Evolutionary conservation across 1,284 basidiomycete genomes (phyloP).

Genomic region (Pseudozyma thailandica): DNA sequence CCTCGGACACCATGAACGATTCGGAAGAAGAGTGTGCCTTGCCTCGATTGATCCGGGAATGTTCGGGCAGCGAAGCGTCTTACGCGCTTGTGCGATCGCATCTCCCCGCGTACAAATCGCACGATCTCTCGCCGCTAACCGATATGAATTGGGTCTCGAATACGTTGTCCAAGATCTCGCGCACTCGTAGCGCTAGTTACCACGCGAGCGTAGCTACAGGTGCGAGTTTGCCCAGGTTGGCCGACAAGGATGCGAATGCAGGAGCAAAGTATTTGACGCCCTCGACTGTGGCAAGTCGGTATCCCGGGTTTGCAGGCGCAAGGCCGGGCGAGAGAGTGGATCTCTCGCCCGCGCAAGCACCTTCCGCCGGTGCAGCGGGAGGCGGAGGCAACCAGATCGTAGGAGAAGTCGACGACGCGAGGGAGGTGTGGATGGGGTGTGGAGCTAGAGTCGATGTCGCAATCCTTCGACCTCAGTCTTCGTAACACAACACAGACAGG

Average conservation of each 20-base stretch:
- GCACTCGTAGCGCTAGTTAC: constrained; percentile 2
- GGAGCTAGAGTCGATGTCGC: constrained; percentile 47
- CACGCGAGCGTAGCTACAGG: constrained; percentile 21
- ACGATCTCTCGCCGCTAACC: constrained; percentile 88
- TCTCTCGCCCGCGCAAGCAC: constrained; percentile 27
- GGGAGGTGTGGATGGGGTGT: constrained; percentile 39
- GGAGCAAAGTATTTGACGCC: constrained; percentile 20
- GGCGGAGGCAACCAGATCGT: constrained; percentile 11
- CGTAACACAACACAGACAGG: background rate
- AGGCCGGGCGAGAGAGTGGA: constrained; percentile 37
- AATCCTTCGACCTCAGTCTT: constrained; percentile 9
- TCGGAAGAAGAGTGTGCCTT: constrained; percentile 7
- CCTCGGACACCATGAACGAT: background rate
- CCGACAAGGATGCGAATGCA: constrained; percentile 11
- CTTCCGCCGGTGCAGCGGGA: background rate
- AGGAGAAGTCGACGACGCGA: constrained; percentile 12
- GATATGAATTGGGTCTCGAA: constrained; percentile 87
- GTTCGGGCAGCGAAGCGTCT: constrained; percentile 86
- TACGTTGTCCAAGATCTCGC: constrained; percentile 76
- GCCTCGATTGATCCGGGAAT: constrained; percentile 78
- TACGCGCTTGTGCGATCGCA: constrained; percentile 78
- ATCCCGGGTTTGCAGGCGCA: constrained; percentile 12
- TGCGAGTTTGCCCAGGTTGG: constrained; percentile 5
- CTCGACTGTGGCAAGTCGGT: background rate
- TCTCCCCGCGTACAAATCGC: constrained; percentile 75